These are phyloP conservation scores for Colletotrichum sp. DNA, from an alignment of 2,329 filamentous ascomycete species.

Conservation along the genomic window DNA sequence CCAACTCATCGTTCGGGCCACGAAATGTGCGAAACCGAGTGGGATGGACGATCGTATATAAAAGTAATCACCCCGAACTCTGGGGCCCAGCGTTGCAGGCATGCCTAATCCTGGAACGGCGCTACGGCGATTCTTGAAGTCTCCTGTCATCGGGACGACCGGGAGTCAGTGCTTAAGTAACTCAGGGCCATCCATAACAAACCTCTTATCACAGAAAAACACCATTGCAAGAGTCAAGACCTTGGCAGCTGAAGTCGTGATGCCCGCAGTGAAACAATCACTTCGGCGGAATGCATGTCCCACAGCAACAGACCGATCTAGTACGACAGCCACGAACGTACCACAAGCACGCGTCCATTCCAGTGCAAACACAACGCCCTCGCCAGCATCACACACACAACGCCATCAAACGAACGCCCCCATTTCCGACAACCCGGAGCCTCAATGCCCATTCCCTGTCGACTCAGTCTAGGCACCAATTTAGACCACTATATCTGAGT, in stretches of 20 bases:
- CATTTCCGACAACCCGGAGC: not conserved
- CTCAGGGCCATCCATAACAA: not conserved
- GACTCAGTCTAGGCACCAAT: not conserved
- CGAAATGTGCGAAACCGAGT: not conserved
- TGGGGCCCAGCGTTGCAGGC: not conserved
- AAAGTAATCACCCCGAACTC: not conserved
- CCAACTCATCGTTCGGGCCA: not conserved
- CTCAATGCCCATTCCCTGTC: not conserved
- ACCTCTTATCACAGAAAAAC: not conserved
- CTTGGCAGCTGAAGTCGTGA: not conserved
- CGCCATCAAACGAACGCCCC: not conserved
- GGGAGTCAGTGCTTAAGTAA: not conserved
- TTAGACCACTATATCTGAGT: not conserved
- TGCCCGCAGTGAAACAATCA: not conserved
- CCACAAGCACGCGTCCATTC: not conserved
- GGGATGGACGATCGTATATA: not conserved
- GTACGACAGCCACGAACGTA: not conserved
- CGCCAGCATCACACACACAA: not conserved
- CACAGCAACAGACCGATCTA: not conserved
- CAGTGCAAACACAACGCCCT: not conserved
- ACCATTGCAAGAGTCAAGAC: not conserved
- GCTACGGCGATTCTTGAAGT: not conserved
- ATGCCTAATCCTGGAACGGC: not conserved
- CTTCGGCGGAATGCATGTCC: not conserved
- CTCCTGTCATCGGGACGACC: not conserved